Percentiles rank a stretch among this genome's conserved stretches.
phyloP scores from a whole-genome alignment of 2,329 filamentous ascomycete genomes.

The Talaromyces albobiverticillius region DNA sequence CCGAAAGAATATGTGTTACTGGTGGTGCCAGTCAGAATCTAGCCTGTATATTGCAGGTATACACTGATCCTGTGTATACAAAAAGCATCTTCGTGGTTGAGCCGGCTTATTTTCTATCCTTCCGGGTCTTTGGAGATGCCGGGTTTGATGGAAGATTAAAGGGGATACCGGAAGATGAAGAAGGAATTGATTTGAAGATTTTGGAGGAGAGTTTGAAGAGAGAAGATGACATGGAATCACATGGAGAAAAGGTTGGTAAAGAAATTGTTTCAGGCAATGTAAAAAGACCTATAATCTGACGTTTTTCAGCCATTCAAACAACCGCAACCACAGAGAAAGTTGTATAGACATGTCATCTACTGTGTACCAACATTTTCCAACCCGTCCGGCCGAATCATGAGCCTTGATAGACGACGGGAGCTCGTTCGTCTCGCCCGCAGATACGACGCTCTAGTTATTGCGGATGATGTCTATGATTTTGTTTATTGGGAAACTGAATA shows the following conservation, averaged over 20 bases:
- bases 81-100: conserved; percentile 1
- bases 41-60: conserved; percentile 1
- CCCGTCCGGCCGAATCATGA: conserved; percentile 1
- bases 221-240: background rate
- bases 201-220: background rate
- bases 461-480: conserved; percentile 89
- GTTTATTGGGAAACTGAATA: conserved; percentile 62
- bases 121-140: conserved; percentile 2
- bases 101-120: conserved; percentile 3
- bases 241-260: background rate
- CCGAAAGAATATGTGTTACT: conserved; percentile 8
- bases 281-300: too few species aligned
- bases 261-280: too few species aligned
- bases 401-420: conserved; percentile 51
- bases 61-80: background rate
- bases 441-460: conserved; percentile 72
- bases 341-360: conserved; percentile 4
- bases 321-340: background rate
- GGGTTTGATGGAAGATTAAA: conserved; percentile 4
- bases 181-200: background rate
- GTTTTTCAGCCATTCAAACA: conserved; percentile 8
- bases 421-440: conserved; percentile 70
- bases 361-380: conserved; percentile 10
- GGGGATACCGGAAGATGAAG: conserved; percentile 3
- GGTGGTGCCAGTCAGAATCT: conserved; percentile 4